Evolutionary conservation across 2,329 filamentous ascomycete species (phyloP), one percentile per base, ranked within the genome.

Genomic region (Cryphonectria radicalis): DNA sequence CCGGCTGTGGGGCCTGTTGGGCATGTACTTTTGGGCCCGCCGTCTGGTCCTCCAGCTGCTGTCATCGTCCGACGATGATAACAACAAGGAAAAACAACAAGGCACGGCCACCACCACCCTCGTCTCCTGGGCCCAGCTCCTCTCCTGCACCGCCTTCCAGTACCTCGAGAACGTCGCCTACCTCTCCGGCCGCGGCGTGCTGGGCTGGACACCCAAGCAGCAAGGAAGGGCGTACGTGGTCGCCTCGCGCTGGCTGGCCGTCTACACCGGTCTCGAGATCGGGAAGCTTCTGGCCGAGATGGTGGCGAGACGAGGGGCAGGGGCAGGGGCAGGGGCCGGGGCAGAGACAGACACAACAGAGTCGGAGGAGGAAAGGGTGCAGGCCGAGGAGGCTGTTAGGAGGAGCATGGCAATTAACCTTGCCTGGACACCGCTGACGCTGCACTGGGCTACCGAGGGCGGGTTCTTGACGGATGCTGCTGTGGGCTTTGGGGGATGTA

Each of bases 101-200:
- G 35, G 0, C 80, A 79, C 2, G 76, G 80, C 7, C 88, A 88
- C 76, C 78, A 85, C 84, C 73, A 78, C 78, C 11, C 74, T 79
- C 46, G 82, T 97, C 63, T 88, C 89, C 32, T 91, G 90, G 80
- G 83, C 87, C 8, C 92, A 96, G 80, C 88, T 97, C 28, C 74
- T 86, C 14, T 85, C 89, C 14, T 92, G 92, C 79, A 81, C 92
- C 13, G 79, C 84, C 13, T 97, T 92, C 83, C 94, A 98, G 81
- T 82, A 88, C 1, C 85, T 95, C 57, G 96, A 99, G 84, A 98
- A 97, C 82, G 86, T 88, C 55, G 92, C 92, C 22, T 97, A 92
- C 83, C 86, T 98, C 53, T 86, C 90, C 3, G 84, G 85, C 72
- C 94, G 94, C 80, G 91, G 91, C 28, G 88, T 97, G 4, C 78